Evolutionary conservation across 352 stramenopile genomes (phyloP).

Genomic region (Chrysophaeum taylorii): DNA sequence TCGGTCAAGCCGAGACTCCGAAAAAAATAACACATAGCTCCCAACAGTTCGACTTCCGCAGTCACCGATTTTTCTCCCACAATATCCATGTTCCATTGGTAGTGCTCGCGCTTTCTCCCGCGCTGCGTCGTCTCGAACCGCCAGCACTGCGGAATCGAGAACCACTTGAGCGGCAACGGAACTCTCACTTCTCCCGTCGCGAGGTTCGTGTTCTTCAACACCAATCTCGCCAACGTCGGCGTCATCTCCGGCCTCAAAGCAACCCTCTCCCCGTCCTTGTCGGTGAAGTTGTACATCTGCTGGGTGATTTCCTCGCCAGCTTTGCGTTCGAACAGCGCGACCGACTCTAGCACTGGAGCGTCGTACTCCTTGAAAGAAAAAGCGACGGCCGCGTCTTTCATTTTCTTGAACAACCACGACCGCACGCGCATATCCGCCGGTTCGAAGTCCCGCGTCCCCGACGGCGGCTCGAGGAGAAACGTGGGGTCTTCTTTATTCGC

Average conservation of each 20-base stretch:
- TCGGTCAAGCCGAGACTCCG: slow-evolving; percentile 48
- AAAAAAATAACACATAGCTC: slow-evolving; percentile 63
- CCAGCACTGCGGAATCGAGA: slow-evolving; percentile 68
- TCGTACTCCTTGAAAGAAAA: slow-evolving; percentile 73
- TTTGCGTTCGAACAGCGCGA: slow-evolving; percentile 64
- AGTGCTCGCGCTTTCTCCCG: slow-evolving; percentile 64
- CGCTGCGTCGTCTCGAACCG: slow-evolving; percentile 68
- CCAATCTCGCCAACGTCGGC: slow-evolving; percentile 61
- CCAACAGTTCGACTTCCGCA: slow-evolving; percentile 62
- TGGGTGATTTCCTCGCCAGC: slow-evolving; percentile 70
- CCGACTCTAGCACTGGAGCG: slow-evolving; percentile 59
- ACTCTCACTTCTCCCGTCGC: slow-evolving; percentile 31
- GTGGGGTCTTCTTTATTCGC: too few relatives aligned
- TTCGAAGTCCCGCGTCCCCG: slow-evolving; percentile 28
- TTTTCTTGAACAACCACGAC: slow-evolving; percentile 57
- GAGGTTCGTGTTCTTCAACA: slow-evolving; percentile 49
- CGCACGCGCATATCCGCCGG: slow-evolving; percentile 39
- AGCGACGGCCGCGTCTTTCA: slow-evolving; percentile 35
- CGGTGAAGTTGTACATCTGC: slow-evolving; percentile 72
- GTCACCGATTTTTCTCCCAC: slow-evolving; percentile 57
- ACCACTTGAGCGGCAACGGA: slow-evolving; percentile 66
- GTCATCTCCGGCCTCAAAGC: slow-evolving; percentile 70
- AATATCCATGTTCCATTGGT: slow-evolving; percentile 65
- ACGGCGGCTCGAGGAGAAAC: too few relatives aligned
- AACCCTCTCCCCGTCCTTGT: slow-evolving; percentile 54